Evolutionary conservation across 148 eudicot genomes (phyloP).

Genomic region (Rhododendron simsii): DNA sequence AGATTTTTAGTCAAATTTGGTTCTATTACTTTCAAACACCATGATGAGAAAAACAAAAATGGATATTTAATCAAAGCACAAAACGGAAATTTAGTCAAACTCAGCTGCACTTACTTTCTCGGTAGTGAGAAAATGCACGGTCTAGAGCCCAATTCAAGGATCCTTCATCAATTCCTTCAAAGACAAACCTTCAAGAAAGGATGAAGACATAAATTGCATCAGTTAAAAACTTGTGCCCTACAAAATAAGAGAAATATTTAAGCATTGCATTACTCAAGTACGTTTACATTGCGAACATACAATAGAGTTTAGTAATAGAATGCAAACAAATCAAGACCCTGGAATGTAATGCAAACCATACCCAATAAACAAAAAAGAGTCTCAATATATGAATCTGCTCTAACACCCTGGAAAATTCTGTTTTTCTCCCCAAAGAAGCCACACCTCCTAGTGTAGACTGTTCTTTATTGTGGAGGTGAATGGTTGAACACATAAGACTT

Average conservation of each 20-base stretch:
- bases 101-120: constrained; percentile 48
- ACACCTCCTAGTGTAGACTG: not conserved
- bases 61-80: not conserved
- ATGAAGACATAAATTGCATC: constrained; percentile 3
- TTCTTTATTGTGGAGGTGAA: not conserved
- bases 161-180: constrained; percentile 85
- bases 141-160: constrained; percentile 59
- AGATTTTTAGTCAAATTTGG: not conserved
- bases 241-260: not conserved
- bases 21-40: not conserved
- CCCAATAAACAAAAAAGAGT: not conserved
- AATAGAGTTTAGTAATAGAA: not conserved
- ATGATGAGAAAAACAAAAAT: not conserved
- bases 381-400: not conserved
- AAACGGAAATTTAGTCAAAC: not conserved
- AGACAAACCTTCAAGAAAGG: constrained; percentile 54
- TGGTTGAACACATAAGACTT: not conserved
- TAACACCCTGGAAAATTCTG: not conserved
- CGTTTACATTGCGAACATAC: not conserved
- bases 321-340: not conserved
- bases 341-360: not conserved
- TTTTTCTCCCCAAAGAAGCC: not conserved
- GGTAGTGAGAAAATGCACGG: constrained; percentile 62
- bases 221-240: not conserved
- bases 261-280: not conserved